Evolutionary conservation across 2,329 filamentous ascomycete genomes (phyloP), one percentile per base, ranked within the genome.

Genomic region (Apiospora phragmitis): DNA sequence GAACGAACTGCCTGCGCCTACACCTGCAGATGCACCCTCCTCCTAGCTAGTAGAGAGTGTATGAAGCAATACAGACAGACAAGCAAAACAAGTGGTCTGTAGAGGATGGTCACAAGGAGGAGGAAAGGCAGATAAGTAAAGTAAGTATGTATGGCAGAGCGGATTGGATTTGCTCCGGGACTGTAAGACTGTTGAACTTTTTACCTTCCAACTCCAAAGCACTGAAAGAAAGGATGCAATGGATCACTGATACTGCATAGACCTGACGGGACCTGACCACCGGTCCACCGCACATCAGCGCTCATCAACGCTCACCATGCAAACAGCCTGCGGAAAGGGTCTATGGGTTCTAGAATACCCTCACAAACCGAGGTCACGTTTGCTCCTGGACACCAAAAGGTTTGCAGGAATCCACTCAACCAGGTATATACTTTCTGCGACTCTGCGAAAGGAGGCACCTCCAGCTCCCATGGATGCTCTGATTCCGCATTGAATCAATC

Each of bases 401-500:
- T 62, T 62, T 62, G 55, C 55, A 62, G 55, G 55, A 62, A 62
- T 62, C 32, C 55, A 62, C 32, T 38, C 55, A n/a, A 62, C 55
- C 55, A n/a, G 14, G 18, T 38, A 62, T 62, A 59, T 29, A 59
- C 51, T 59, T 55, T 59, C 43, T 51, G 47, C 47, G 26, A 26
- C 47, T 49, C n/a, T 26, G 47, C n/a, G 16, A 18, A 45, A 16
- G 16, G 18, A 16, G 41, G 42, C 42, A 45, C 42, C 47, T 29
- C 49, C 49, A 55, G 49, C 51, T 59, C 51, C 24, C 29, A 47
- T 47, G n/a, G n/a, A n/a, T n/a, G n/a, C n/a, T n/a, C n/a, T n/a
- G 29, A 21, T 35, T 59, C 51, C 51, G 35, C 29, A 11, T 21
- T 16, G 26, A 8, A 8, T 32, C 26, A 21, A 9, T 18, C 26